phyloP scores from a whole-genome alignment of 2,329 filamentous ascomycete species.

The Sporothrix inflata region DNA sequence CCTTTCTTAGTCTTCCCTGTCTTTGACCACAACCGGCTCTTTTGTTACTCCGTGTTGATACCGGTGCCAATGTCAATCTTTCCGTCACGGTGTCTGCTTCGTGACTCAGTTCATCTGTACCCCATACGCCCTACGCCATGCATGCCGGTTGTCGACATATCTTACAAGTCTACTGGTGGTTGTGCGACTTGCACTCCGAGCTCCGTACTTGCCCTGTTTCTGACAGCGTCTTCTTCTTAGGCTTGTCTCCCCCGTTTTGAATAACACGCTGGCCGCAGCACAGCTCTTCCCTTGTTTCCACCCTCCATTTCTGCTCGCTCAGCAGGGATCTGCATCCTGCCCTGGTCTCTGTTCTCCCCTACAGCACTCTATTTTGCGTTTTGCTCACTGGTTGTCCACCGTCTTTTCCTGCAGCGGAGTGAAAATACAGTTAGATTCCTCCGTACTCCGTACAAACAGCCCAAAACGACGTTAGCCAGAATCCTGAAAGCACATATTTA shows the following conservation, averaged over 20 bases:
- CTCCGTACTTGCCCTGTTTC: background rate
- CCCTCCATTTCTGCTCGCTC: too few relatives aligned
- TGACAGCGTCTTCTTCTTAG: background rate
- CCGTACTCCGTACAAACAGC: background rate
- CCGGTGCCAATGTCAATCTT: background rate
- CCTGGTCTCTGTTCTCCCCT: background rate
- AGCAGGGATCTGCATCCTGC: background rate
- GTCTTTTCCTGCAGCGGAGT: background rate
- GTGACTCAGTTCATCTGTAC: background rate
- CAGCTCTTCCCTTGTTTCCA: too few relatives aligned
- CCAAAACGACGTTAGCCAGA: background rate
- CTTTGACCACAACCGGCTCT: background rate
- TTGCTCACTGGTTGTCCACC: background rate
- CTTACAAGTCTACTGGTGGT: background rate
- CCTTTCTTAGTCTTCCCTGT: background rate
- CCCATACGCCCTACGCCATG: background rate
- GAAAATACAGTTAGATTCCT: background rate
- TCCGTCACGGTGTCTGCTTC: too few relatives aligned
- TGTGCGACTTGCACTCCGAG: conserved; percentile 2
- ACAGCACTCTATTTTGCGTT: background rate
- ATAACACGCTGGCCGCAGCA: conserved; percentile 8
- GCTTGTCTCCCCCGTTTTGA: background rate
- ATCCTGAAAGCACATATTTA: background rate
- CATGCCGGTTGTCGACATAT: background rate
- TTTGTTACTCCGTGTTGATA: background rate